Evolutionary conservation across 2,329 filamentous ascomycete species (phyloP), one percentile per base, ranked within the genome.

Genomic region (Sphaerulina populicola): DNA sequence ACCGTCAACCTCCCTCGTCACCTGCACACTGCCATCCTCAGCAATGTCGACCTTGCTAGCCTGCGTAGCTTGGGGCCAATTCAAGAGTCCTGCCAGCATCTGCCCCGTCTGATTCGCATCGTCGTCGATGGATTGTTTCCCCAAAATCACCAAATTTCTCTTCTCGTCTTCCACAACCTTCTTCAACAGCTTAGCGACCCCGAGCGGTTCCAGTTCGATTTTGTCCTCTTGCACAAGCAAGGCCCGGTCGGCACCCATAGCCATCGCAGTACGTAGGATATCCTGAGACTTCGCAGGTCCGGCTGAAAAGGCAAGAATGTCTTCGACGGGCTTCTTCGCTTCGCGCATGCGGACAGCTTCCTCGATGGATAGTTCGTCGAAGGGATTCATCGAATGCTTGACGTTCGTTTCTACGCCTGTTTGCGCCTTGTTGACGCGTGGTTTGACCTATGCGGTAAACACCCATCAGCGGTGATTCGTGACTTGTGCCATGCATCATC

Each of bases 311-410:
- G 88, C 83, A 68, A 93, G 83, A 66, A 98, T 97, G 69, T 96
- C 89, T 61, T 89, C 84, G 56, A 98, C 90, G 10, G 64, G 62
- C 39, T 58, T 55, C 48, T 81, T 81, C 50, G 81, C 81, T 71
- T 97, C 91, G 70, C 93, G 90, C 67, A 98, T 85, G 37, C 88
- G 88, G 46, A 96, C 87, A 46, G 90, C 88, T 75, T 97, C 93
- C 74, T 98, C 93, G 70, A 98, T 83, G 39, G 89, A 94, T 66
- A 98, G 86, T 72, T 98, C 93, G 77, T 98, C 93, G 74, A 98
- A 98, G 15, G 93, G 93, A 78, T 97, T 98, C 81, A 98, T 91
- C 69, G 85, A 90, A 79, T 97, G 91, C 74, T 97, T 97, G 66
- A 97, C 89, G 58, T 84, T 78, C 49, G 87, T 95, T 73, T 96